Conservation (phyloP, 2,329 filamentous ascomycete species). For the Helicocarpus griseus region DNA sequence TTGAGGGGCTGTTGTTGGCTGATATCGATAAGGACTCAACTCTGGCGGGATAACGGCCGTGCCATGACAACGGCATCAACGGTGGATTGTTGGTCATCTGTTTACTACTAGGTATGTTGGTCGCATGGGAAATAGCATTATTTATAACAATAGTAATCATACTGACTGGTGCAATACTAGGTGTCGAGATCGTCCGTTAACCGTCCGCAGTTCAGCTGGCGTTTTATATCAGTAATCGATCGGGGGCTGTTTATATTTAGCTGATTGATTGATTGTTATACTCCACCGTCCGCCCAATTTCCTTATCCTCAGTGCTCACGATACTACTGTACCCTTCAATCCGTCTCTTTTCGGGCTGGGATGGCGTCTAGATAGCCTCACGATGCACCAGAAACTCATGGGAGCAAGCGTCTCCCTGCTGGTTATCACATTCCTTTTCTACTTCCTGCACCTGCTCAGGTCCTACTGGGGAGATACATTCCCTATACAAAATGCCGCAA, state of each 20-base stretch:
- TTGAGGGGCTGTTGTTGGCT: constrained; percentile 1
- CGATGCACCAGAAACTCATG: not conserved
- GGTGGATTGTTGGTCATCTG: not conserved
- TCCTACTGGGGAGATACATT: not conserved
- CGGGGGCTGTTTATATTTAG: too few relatives aligned
- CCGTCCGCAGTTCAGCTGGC: not conserved
- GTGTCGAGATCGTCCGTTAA: too few relatives aligned
- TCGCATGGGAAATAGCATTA: not conserved
- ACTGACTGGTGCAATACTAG: not conserved
- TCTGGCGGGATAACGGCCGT: too few relatives aligned
- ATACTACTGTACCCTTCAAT: not conserved
- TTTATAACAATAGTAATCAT: not conserved
- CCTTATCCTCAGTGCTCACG: too few relatives aligned
- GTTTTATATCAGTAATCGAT: not conserved
- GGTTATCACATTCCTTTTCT: not conserved
- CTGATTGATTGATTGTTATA: too few relatives aligned
- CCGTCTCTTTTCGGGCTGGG: not conserved
- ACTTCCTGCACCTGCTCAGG: not conserved
- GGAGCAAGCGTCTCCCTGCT: not conserved
- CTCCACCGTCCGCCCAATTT: not conserved
- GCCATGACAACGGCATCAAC: not conserved
- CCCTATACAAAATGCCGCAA: not conserved
- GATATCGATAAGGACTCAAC: too few relatives aligned
- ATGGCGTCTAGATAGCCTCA: not conserved
- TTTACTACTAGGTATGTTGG: not conserved